Percentiles rank a stretch among this genome's conserved stretches.
Evolutionary conservation across 495 filamentous ascomycete genomes (phyloP).

Genomic region (Podospora sp.): DNA sequence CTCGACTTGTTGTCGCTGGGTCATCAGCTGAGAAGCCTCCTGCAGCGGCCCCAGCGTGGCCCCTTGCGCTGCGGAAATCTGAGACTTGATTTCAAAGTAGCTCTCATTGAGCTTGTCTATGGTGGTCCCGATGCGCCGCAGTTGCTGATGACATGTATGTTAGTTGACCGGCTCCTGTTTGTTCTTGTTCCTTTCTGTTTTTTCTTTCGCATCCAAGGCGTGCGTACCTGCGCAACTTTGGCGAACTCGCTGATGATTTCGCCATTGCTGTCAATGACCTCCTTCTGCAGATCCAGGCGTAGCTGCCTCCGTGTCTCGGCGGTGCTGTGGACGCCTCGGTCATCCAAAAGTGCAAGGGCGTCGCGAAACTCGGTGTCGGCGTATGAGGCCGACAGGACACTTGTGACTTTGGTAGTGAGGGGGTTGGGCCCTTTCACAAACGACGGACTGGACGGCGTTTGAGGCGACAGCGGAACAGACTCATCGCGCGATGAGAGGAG

Average conservation of each 20-base stretch:
- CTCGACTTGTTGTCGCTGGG: constrained; percentile 74
- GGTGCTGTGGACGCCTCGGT: constrained; percentile 70
- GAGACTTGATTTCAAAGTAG: constrained; percentile 77
- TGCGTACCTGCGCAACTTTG: constrained; percentile 79
- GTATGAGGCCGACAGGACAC: constrained; percentile 88
- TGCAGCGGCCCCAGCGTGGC: constrained; percentile 77
- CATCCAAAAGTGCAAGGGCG: constrained; percentile 76
- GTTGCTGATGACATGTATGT: constrained; percentile 57
- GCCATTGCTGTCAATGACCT: constrained; percentile 91
- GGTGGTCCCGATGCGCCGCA: constrained; percentile 79
- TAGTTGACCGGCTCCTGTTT: constrained; percentile 10
- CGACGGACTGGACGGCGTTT: constrained; percentile 18
- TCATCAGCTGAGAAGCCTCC: constrained; percentile 75
- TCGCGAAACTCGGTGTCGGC: constrained; percentile 90
- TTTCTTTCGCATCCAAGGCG: background rate
- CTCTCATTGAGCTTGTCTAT: constrained; percentile 77
- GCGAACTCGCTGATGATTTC: constrained; percentile 90
- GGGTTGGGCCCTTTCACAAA: constrained; percentile 28
- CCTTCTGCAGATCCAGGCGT: constrained; percentile 83
- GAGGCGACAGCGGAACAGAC: constrained; percentile 23
- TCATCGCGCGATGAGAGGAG: constrained; percentile 14
- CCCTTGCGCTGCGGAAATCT: constrained; percentile 71
- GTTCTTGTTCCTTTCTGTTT: background rate
- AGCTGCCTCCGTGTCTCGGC: constrained; percentile 78
- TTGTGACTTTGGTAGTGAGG: constrained; percentile 65